Base-by-base conservation (phyloP, 2,329 filamentous ascomycete species). In the Lasiodiplodia sp. region DNA sequence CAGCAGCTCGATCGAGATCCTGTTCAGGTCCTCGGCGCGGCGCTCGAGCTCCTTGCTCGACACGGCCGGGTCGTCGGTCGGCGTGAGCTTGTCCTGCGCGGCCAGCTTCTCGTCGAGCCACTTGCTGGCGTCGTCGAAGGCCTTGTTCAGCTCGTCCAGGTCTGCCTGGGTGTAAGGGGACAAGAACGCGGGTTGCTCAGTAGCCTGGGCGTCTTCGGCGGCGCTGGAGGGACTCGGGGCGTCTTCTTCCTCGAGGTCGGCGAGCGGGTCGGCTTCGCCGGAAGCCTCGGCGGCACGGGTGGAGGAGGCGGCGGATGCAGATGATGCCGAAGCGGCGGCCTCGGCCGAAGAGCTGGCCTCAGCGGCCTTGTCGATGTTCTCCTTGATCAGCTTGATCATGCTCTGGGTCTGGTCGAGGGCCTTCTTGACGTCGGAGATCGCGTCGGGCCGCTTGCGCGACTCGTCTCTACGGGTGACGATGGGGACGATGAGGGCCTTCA, bases 391-490 rank as follows among this genome's bases (percentile, higher is more conserved):
- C 28, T 86, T 84, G 51, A 94, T 83, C 73, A 97, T 89, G n/a
- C 86, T 86, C 69, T 89, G 86, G 2, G 92, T 90, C 76, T 90
- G 87, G 68, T 89, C 86, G 57, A 98, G 83, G n/a, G 89, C 86
- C 3, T 90, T 87, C 78, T 92, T 86, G 40, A 98, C 82, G 6
- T 83, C 78, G 65, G 89, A 83, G 62, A 97, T 77, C 31, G 91
- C 85, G 68, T 88, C 88, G 1, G 94, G 94, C 34, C 95, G 89
- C 77, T 88, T 87, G 14, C 84, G 81, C 2, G 88, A 85, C 78
- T 99, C 95, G 18, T 90, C 86, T 58, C 90, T 89, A 69, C 96
- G 88, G 76, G 87, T 89, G 73, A 93, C 86, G 31, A 97, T 89
- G 1, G 94, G 95, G 38, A 88, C 84, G 65, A 94, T 92, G 57